Evolutionary conservation across 2,329 filamentous ascomycete genomes (phyloP).

Genomic region (Nakataea oryzae): DNA sequence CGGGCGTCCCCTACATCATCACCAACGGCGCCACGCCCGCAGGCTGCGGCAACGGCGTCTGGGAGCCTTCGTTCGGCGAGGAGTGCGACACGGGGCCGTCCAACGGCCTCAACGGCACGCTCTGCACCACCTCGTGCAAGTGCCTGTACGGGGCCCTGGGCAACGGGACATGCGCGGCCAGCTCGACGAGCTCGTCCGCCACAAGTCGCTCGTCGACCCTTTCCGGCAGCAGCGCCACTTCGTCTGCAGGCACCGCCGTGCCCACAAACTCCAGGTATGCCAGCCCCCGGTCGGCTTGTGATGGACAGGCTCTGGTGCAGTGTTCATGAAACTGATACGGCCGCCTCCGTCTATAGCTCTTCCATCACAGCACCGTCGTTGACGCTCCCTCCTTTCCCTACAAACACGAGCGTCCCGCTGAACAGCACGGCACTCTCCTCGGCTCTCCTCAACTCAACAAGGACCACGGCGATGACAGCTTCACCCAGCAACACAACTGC

Average conservation of each 20-base stretch:
- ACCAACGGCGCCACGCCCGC: constrained; percentile 27
- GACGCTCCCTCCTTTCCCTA: neutral
- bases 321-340: neutral
- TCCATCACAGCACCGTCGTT: neutral
- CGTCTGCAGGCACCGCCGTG: neutral
- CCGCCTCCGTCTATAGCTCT: neutral
- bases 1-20: constrained; percentile 30
- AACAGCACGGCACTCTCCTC: neutral
- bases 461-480: neutral
- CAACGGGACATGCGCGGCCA: constrained; percentile 1
- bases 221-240: neutral
- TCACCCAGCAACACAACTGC: neutral
- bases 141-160: constrained; percentile 19
- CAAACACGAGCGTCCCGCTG: neutral
- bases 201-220: neutral
- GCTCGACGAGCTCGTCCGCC: neutral
- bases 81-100: constrained; percentile 26
- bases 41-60: constrained; percentile 27
- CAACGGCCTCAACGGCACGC: constrained; percentile 20
- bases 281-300: neutral
- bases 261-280: constrained; percentile 1
- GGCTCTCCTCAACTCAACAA: neutral
- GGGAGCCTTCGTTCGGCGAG: constrained; percentile 21
- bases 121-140: constrained; percentile 27
- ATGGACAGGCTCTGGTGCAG: no score